These are phyloP conservation scores for Fusarium acutatum DNA, from an alignment of 2,329 filamentous ascomycete species.

Conservation along the genomic window DNA sequence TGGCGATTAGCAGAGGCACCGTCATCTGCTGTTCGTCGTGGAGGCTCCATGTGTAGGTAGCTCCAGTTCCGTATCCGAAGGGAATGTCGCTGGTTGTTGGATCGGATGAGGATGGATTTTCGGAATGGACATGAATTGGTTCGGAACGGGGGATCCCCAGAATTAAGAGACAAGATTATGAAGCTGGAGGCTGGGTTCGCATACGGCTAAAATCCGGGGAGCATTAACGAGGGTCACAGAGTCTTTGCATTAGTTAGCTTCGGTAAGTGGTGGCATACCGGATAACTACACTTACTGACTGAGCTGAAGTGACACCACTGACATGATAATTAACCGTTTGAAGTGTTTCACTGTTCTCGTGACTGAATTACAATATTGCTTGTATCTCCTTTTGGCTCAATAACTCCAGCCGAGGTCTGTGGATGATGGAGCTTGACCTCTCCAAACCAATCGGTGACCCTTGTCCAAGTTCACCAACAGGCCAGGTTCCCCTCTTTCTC, in stretches of 20 bases:
- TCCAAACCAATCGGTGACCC: conserved; percentile 18
- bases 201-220: background rate
- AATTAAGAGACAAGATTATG: background rate
- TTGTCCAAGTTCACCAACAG: background rate
- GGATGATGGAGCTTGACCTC: background rate
- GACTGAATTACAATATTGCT: too few relatives aligned
- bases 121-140: conserved; percentile 16
- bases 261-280: background rate
- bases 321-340: too few relatives aligned
- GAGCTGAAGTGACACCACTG: background rate
- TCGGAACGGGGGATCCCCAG: conserved; percentile 7
- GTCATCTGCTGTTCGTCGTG: background rate
- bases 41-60: conserved; percentile 22
- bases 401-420: background rate
- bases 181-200: background rate
- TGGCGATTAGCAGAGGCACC: background rate
- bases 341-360: background rate
- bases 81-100: background rate
- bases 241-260: background rate
- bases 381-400: background rate
- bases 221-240: background rate
- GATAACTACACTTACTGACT: background rate
- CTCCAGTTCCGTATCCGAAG: background rate
- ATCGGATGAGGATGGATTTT: background rate
- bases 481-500: conserved; percentile 4